Evolutionary conservation across 352 stramenopile species (phyloP).

Genomic region (Halophytophthora batemanensis): DNA sequence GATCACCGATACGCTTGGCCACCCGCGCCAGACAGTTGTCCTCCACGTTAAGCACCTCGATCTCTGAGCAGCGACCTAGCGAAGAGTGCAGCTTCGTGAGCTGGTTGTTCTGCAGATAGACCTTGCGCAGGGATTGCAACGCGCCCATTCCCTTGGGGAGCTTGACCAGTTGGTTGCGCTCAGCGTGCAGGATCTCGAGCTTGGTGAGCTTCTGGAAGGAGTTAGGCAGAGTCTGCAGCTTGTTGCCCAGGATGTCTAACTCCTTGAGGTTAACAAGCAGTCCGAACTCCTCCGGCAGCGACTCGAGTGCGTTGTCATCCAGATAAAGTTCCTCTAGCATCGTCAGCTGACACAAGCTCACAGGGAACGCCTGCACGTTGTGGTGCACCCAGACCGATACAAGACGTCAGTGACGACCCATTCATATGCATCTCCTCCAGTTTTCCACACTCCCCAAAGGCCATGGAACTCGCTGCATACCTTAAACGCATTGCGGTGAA

Average conservation of each 20-base stretch:
- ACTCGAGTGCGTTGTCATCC: constrained; percentile 70
- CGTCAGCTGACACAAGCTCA: constrained; percentile 57
- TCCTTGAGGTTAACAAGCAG: constrained; percentile 71
- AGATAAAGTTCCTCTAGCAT: constrained; percentile 85
- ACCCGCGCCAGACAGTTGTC: constrained; percentile 83
- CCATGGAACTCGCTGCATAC: constrained; percentile 15
- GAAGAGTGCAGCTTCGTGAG: constrained; percentile 78
- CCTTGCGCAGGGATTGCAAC: constrained; percentile 64
- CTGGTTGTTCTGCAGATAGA: constrained; percentile 84
- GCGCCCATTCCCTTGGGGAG: constrained; percentile 77
- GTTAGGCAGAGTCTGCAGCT: constrained; percentile 53
- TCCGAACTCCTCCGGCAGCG: constrained; percentile 68
- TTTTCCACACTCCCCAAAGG: background rate
- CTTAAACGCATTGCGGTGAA: constrained; percentile 80
- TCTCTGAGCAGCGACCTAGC: constrained; percentile 65
- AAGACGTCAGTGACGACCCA: background rate
- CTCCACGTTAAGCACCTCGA: constrained; percentile 85
- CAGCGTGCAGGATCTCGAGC: constrained; percentile 80
- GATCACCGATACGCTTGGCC: constrained; percentile 75
- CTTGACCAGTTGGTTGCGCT: constrained; percentile 69
- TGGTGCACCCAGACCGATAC: constrained; percentile 4
- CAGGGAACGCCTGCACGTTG: constrained; percentile 42
- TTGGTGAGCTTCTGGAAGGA: constrained; percentile 65
- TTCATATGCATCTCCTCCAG: too few relatives aligned
- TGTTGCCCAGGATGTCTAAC: constrained; percentile 75